Evolutionary conservation across 208 protist species (phyloP), one percentile per base, ranked within the genome.

Genomic region (Leishmania braziliensis): DNA sequence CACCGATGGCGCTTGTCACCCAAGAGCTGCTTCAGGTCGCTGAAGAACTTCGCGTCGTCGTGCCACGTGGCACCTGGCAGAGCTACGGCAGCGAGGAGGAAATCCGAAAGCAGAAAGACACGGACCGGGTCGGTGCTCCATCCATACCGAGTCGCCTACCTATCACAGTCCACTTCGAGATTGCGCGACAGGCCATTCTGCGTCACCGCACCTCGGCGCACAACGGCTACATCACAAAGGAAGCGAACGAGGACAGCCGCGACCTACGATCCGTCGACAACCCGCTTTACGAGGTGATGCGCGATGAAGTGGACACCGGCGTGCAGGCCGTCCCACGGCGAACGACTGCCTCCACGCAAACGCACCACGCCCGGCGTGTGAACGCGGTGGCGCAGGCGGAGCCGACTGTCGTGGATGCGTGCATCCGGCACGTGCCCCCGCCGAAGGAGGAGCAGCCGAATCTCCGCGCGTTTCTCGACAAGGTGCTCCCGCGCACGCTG

Each of bases 181-280:
- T 95, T 23, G 72, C 87, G 10, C 88, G 94, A 8, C 79, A 94
- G 73, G 82, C 93, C 39, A 73, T 97, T 12, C 69, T 97, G 63
- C 81, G 86, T 53, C 90, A 95, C 66, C 91, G 86, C 82, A 80
- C 83, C 69, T 82, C 84, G 23, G 82, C 89, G 29, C 85, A 86
- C 62, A 82, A 83, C 73, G 86, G 82, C 77, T 95, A 90, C 79
- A 69, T 97, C 43, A 94, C 92, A 5, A 95, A 95, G 81, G 95
- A 97, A 75, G 95, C 95, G 1, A 95, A 91, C 77, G 95, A 97
- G 79, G 95, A 97, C 85, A 93, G 92, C 75, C 91, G 95, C 54
- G 93, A 97, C 78, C 79, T 95, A 36, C 95, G 95, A 62, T 90
- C 87, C 0, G 84, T 87, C 23, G 79, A 82, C 43, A 95, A 95